phyloP scores from a whole-genome alignment of 257 asterid genomes.

The Lycium barbarum region DNA sequence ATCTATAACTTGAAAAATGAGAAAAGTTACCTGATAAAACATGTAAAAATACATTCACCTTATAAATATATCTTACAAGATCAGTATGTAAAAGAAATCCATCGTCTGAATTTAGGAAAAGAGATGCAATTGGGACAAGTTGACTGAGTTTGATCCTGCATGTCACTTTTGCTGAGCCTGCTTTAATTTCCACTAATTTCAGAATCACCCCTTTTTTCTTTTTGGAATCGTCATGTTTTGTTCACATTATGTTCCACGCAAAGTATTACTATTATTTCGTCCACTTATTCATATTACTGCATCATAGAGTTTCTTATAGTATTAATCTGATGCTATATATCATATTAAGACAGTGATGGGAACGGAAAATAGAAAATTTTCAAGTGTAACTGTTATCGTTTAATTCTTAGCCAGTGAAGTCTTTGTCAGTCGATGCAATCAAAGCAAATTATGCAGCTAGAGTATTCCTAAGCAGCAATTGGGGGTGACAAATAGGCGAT shows the following conservation, averaged over 20 bases:
- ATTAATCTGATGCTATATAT: neutral
- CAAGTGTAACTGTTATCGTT: neutral
- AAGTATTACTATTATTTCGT: conserved; percentile 7
- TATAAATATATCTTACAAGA: too few species aligned
- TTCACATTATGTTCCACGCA: conserved; percentile 15
- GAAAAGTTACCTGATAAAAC: neutral
- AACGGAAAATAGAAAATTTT: neutral
- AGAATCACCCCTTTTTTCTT: neutral
- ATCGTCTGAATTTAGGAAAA: neutral
- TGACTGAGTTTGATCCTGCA: conserved; percentile 2
- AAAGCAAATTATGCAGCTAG: neutral
- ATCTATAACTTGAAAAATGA: neutral
- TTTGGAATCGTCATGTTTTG: neutral
- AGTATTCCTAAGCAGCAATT: neutral
- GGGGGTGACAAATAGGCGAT: neutral
- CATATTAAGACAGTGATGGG: neutral
- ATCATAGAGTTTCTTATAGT: neutral
- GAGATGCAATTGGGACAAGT: conserved; percentile 24
- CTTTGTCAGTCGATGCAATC: neutral
- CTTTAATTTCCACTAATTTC: conserved; percentile 21
- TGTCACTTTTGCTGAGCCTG: conserved; percentile 1
- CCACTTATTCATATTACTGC: neutral
- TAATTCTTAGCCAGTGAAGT: neutral
- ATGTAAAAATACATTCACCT: too few species aligned
- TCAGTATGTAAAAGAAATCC: neutral